Conservation (phyloP, 768 basidiomycete species). For the Pleurotus tuber-regium region DNA sequence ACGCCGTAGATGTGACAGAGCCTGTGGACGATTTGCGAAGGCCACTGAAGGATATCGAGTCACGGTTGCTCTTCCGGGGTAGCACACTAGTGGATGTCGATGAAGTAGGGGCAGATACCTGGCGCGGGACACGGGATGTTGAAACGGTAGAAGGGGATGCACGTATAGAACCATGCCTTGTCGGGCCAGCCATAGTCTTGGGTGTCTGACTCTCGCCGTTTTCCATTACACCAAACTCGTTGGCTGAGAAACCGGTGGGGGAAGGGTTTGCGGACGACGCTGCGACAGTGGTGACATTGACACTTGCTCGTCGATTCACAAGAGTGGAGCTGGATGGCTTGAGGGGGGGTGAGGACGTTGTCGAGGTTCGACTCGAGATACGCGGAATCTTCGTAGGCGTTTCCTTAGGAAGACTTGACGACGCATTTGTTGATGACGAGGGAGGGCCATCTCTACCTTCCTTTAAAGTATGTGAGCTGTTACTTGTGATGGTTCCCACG, state of each 20-base stretch:
- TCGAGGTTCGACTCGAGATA: conserved; percentile 82
- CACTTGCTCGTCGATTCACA: conserved; percentile 64
- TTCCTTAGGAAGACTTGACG: conserved; percentile 62
- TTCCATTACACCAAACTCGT: conserved; percentile 84
- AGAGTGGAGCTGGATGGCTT: conserved; percentile 50
- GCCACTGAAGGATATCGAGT: conserved; percentile 75
- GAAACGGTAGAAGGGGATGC: conserved; percentile 58
- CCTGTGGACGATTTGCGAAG: conserved; percentile 82
- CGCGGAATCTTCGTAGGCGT: conserved; percentile 93
- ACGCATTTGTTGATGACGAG: conserved; percentile 53
- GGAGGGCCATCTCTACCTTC: conserved; percentile 52
- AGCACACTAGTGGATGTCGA: conserved; percentile 43
- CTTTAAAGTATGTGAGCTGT: conserved; percentile 44
- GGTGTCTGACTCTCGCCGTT: conserved; percentile 46
- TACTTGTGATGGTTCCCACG: conserved; percentile 59
- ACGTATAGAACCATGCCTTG: conserved; percentile 56
- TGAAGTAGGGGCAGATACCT: conserved; percentile 47
- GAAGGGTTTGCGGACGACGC: conserved; percentile 64
- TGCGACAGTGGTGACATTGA: conserved; percentile 48
- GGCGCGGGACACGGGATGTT: conserved; percentile 64
- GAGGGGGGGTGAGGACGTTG: conserved; percentile 67
- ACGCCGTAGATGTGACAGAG: conserved; percentile 69
- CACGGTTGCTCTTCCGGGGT: conserved; percentile 69
- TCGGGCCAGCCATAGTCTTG: conserved; percentile 37
- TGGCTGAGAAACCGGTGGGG: conserved; percentile 51